A percentile compares a stretch with the other conserved stretches of the same genome.
phyloP scores from a whole-genome alignment of 345 rosid genomes.

The Conringia planisiliqua region DNA sequence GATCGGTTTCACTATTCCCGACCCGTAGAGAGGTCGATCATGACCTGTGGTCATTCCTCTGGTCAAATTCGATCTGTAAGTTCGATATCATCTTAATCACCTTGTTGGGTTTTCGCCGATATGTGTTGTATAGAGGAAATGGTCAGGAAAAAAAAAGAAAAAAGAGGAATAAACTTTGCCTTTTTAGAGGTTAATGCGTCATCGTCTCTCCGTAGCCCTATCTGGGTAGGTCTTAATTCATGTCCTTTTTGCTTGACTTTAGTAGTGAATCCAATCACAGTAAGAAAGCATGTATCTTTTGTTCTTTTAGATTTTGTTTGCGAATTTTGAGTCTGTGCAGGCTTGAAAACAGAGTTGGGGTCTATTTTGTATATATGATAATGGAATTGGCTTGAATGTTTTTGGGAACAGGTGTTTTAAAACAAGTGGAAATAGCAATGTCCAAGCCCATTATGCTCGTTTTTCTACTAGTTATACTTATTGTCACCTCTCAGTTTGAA shows the following conservation, averaged over 20 bases:
- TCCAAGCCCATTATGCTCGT: conserved; percentile 75
- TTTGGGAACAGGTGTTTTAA: conserved; percentile 40
- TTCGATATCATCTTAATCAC: background rate
- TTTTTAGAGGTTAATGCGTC: background rate
- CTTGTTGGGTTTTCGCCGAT: background rate
- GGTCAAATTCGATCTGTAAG: conserved; percentile 43
- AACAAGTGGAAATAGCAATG: conserved; percentile 35
- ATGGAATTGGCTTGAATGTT: background rate
- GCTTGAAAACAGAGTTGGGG: no score
- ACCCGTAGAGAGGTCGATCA: conserved; percentile 13
- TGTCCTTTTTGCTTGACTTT: background rate
- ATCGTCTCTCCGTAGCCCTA: background rate
- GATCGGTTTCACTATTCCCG: background rate
- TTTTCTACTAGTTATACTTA: conserved; percentile 58
- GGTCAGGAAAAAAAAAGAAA: background rate
- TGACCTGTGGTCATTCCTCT: conserved; percentile 37
- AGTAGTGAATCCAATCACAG: background rate
- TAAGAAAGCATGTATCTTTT: no score
- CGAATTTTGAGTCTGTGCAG: background rate
- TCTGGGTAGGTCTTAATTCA: background rate
- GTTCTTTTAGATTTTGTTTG: background rate
- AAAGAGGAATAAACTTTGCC: background rate
- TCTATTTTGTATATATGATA: background rate
- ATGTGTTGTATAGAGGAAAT: background rate
- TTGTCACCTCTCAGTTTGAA: conserved; percentile 90